Conservation (phyloP, 192 early-diverging fungal genomes). For the Backusella parvicylindrica region DNA sequence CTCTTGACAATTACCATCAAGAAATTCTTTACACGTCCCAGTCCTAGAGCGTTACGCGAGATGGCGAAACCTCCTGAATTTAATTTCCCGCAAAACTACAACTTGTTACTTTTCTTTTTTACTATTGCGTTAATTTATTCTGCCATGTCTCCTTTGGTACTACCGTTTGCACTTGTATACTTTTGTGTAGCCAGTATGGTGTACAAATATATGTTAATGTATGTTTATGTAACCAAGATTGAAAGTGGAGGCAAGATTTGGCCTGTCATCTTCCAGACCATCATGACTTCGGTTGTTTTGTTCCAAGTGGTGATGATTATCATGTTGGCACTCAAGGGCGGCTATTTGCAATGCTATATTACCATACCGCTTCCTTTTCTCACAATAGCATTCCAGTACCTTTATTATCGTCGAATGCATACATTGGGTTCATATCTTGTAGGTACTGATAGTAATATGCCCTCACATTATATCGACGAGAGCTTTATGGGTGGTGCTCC, state of each 20-base stretch:
- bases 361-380: conserved; percentile 64
- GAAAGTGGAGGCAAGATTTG: conserved; percentile 75
- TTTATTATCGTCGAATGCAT: conserved; percentile 39
- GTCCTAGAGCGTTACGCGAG: conserved; percentile 64
- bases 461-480: conserved; percentile 46
- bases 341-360: conserved; percentile 41
- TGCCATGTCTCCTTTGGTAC: conserved; percentile 65
- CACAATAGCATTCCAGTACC: conserved; percentile 49
- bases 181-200: conserved; percentile 64
- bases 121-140: conserved; percentile 72
- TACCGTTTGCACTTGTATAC: conserved; percentile 63
- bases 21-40: conserved; percentile 58
- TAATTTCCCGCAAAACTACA: conserved; percentile 69
- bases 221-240: conserved; percentile 68
- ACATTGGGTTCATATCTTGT: conserved; percentile 6
- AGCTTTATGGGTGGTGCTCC: background rate
- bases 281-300: conserved; percentile 56
- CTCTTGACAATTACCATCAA: conserved; percentile 42
- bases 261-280: conserved; percentile 65
- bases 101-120: conserved; percentile 65
- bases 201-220: conserved; percentile 74
- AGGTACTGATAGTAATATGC: conserved; percentile 33
- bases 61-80: conserved; percentile 67
- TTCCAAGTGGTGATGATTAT: conserved; percentile 69
- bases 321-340: conserved; percentile 49